Evolutionary conservation across 2,329 filamentous ascomycete genomes (phyloP).

Genomic region (Xylaria sp.): DNA sequence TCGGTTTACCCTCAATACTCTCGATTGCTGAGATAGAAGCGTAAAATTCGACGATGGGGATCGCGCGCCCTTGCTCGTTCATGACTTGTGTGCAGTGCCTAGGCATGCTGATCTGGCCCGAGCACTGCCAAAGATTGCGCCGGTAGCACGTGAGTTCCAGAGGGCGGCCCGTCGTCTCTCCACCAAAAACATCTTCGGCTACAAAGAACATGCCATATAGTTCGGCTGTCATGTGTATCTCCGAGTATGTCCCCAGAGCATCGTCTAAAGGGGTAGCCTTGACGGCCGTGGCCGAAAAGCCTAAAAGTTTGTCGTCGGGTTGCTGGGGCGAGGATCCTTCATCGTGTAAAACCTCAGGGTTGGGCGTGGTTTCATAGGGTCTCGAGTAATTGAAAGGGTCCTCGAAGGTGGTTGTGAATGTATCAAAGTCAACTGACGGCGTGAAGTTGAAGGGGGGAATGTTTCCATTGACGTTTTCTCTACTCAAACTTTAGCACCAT

Average conservation of each 20-base stretch:
- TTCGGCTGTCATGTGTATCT: conserved; percentile 76
- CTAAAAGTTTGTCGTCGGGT: conserved; percentile 76
- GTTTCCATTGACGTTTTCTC: conserved; percentile 56
- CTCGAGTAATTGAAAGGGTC: conserved; percentile 71
- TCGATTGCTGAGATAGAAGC: conserved; percentile 87
- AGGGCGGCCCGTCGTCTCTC: conserved; percentile 66
- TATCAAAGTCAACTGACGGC: conserved; percentile 69
- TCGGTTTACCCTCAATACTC: conserved; percentile 89
- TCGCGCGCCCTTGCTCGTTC: conserved; percentile 79
- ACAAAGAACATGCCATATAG: conserved; percentile 91
- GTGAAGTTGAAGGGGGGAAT: conserved; percentile 63
- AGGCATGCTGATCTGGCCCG: conserved; percentile 85
- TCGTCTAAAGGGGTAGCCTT: conserved; percentile 73
- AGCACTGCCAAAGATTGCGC: conserved; percentile 94
- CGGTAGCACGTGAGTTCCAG: conserved; percentile 94
- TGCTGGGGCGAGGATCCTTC: conserved; percentile 64
- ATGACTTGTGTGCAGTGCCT: conserved; percentile 73
- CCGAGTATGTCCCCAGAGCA: conserved; percentile 66
- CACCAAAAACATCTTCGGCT: conserved; percentile 80
- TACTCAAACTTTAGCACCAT: conserved; percentile 44
- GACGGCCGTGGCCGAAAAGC: conserved; percentile 73
- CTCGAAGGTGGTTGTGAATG: conserved; percentile 70
- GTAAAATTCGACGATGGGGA: conserved; percentile 80
- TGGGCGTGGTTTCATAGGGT: conserved; percentile 58
- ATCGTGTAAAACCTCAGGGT: conserved; percentile 55